These are phyloP conservation scores for Xylogone sp. DNA, from an alignment of 2,329 filamentous ascomycete genomes.

Conservation along the genomic window DNA sequence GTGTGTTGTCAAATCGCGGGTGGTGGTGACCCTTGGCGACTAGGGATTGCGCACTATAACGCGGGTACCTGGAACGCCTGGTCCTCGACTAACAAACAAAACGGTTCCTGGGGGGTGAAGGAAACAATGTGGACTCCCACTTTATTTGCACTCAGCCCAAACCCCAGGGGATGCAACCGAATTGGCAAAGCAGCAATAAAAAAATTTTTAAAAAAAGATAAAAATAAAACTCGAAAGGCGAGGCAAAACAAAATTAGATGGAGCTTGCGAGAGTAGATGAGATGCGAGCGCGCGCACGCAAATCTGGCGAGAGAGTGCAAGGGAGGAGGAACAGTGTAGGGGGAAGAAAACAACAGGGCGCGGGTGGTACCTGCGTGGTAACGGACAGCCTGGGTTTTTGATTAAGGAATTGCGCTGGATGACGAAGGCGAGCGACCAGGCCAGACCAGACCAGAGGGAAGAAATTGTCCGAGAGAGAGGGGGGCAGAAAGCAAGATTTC, in stretches of 20 bases:
- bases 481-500: not conserved
- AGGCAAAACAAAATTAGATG: too few relatives aligned
- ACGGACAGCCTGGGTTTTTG: slow-evolving; percentile 22
- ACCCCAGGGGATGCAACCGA: not conserved
- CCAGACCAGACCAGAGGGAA: too few relatives aligned
- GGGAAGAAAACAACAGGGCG: slow-evolving; percentile 24
- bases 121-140: not conserved
- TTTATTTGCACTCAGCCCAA: not conserved
- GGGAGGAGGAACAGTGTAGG: too few relatives aligned
- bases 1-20: slow-evolving; percentile 20
- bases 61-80: slow-evolving; percentile 18
- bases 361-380: slow-evolving; percentile 29
- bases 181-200: not conserved
- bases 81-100: not conserved
- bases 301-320: not conserved
- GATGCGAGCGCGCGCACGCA: not conserved
- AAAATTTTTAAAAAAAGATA: too few relatives aligned
- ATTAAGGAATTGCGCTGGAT: not conserved
- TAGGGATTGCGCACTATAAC: slow-evolving; percentile 25
- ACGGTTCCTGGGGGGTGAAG: not conserved
- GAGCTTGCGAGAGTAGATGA: too few relatives aligned
- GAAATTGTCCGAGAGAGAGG: slow-evolving; percentile 24
- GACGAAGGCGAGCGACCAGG: slow-evolving; percentile 21
- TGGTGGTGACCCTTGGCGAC: slow-evolving; percentile 28
- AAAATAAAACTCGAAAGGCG: too few relatives aligned